A percentile compares a stretch with the other conserved stretches of the same genome.
phyloP scores from a whole-genome alignment of 2,329 filamentous ascomycete genomes.

The Fusarium sp. region DNA sequence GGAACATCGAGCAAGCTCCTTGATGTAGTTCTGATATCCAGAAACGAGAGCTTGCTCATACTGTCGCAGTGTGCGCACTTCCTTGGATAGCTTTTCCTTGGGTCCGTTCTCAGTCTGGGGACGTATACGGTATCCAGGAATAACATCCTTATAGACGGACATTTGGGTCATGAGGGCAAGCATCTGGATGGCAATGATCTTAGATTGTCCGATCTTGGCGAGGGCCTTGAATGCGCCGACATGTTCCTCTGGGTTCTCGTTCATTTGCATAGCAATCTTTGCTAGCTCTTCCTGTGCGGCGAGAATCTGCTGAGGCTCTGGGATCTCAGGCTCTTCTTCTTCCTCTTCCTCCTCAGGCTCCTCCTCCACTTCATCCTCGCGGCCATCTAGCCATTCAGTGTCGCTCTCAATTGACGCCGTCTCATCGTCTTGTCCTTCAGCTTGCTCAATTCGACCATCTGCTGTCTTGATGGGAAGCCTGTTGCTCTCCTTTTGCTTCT shows the following conservation, averaged over 20 bases:
- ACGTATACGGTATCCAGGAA: slow-evolving; percentile 95
- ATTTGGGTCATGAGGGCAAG: slow-evolving; percentile 87
- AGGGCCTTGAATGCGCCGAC: slow-evolving; percentile 81
- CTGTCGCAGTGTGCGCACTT: slow-evolving; percentile 81
- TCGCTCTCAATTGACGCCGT: slow-evolving; percentile 70
- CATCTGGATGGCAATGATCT: slow-evolving; percentile 81
- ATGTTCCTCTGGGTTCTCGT: slow-evolving; percentile 94
- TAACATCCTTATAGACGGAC: slow-evolving; percentile 93
- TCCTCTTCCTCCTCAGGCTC: slow-evolving; percentile 61
- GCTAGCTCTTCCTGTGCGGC: slow-evolving; percentile 94
- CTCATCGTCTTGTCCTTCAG: slow-evolving; percentile 67
- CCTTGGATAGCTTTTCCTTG: slow-evolving; percentile 87
- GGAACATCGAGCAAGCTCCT: slow-evolving; percentile 76
- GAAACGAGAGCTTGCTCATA: slow-evolving; percentile 90
- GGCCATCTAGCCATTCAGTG: slow-evolving; percentile 72
- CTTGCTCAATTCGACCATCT: slow-evolving; percentile 76
- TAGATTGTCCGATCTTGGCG: slow-evolving; percentile 77
- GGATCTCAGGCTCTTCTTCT: slow-evolving; percentile 71
- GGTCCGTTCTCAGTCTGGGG: slow-evolving; percentile 80
- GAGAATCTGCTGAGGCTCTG: slow-evolving; percentile 82
- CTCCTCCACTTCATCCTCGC: slow-evolving; percentile 64
- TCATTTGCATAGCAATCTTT: slow-evolving; percentile 81
- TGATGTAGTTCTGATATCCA: slow-evolving; percentile 87
- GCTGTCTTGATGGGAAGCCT: slow-evolving; percentile 88
- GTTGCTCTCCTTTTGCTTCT: slow-evolving; percentile 78